Conservation (phyloP, 2,329 filamentous ascomycete species). For the Diaporthe humulicola region DNA sequence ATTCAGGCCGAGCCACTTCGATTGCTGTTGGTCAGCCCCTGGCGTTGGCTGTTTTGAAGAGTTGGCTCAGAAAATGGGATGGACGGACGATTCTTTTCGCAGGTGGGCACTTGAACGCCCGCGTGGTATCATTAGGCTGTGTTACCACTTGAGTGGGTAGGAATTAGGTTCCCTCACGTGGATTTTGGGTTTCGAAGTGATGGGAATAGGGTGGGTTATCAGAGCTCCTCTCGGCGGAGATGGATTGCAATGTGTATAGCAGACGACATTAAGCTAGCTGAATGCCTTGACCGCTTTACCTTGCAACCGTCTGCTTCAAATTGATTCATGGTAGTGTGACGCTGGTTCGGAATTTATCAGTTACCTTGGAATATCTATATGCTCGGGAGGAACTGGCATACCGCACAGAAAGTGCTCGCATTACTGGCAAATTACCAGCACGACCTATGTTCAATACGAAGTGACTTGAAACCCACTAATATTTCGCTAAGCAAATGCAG, state of each 20-base stretch:
- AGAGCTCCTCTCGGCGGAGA: conserved; percentile 28
- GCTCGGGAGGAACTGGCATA: background rate
- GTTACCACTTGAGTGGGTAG: background rate
- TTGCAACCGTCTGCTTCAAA: background rate
- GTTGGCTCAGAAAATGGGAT: conserved; percentile 16
- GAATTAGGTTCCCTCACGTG: background rate
- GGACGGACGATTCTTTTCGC: conserved; percentile 15
- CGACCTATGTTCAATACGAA: background rate
- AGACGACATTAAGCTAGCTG: conserved; percentile 27
- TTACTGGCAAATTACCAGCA: background rate
- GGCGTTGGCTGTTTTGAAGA: conserved; percentile 17
- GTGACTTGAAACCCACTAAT: fast-evolving
- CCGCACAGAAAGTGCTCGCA: background rate
- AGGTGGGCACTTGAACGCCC: background rate
- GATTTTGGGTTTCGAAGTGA: conserved; percentile 8
- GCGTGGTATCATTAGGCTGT: background rate
- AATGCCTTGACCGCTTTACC: conserved; percentile 11
- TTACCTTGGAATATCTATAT: background rate
- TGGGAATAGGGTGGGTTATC: background rate
- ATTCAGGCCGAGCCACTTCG: background rate
- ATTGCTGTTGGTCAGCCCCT: background rate
- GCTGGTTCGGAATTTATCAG: background rate
- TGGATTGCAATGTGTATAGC: conserved; percentile 23
- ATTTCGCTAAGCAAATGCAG: background rate
- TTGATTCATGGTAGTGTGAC: background rate